phyloP scores from a whole-genome alignment of 208 protist species.

The Trypanosoma rangeli region DNA sequence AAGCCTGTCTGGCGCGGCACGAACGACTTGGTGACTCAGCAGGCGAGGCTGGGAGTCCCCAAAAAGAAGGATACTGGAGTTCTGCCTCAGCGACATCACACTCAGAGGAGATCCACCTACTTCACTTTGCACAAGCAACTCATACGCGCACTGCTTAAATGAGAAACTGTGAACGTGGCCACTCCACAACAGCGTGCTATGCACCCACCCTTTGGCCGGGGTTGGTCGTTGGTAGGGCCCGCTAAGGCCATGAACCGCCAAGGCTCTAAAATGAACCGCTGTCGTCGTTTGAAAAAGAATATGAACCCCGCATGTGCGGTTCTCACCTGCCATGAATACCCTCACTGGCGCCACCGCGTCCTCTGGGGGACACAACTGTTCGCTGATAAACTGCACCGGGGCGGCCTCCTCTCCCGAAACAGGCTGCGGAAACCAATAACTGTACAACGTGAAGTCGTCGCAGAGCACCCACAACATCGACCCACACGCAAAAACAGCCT shows the following conservation, averaged over 20 bases:
- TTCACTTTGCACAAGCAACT: conserved; percentile 55
- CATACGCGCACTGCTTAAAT: conserved; percentile 33
- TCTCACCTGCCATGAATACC: conserved; percentile 21
- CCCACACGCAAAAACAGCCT: conserved; percentile 25
- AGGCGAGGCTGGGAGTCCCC: conserved; percentile 14
- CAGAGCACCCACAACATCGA: conserved; percentile 62
- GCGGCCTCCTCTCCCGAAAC: conserved; percentile 1
- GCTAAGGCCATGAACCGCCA: neutral
- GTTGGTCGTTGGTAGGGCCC: conserved; percentile 6
- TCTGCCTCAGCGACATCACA: conserved; percentile 44
- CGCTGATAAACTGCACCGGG: conserved; percentile 14
- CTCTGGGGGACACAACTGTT: conserved; percentile 8
- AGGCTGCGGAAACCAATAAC: conserved; percentile 24
- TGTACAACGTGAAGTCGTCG: conserved; percentile 42
- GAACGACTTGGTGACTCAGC: conserved; percentile 41
- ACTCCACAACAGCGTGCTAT: conserved; percentile 25
- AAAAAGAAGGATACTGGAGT: conserved; percentile 30
- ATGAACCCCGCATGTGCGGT: conserved; percentile 26
- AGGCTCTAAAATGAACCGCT: conserved; percentile 12
- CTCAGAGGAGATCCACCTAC: conserved; percentile 48
- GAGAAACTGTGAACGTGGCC: conserved; percentile 27
- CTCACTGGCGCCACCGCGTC: neutral
- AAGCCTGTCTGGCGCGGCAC: conserved; percentile 41
- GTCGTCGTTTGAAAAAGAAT: conserved; percentile 22
- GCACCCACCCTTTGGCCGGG: conserved; percentile 10